Conservation (phyloP, 768 basidiomycete species). For the Termitomyces sp. region DNA sequence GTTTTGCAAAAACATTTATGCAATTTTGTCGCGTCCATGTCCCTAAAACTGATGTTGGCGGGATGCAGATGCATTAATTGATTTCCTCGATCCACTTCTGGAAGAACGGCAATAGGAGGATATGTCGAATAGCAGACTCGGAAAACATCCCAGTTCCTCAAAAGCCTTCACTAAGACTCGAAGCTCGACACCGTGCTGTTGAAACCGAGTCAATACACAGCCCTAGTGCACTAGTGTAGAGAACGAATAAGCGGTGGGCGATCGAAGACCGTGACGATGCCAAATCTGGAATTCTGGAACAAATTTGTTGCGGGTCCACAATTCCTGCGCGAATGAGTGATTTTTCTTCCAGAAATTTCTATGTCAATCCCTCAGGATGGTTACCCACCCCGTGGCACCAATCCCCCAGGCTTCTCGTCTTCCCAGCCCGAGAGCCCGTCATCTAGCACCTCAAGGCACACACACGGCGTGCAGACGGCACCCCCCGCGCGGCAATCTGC, state of each 20-base stretch:
- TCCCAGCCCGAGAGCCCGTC: background rate
- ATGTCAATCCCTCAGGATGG: background rate
- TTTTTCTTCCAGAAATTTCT: no score
- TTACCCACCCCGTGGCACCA: background rate
- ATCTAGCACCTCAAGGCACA: background rate
- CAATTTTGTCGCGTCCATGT: no score
- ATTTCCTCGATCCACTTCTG: background rate
- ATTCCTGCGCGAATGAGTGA: background rate
- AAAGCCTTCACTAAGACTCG: no score
- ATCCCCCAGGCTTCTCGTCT: background rate
- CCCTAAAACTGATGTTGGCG: no score
- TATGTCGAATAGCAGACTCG: background rate
- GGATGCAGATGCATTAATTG: background rate
- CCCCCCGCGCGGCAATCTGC: background rate
- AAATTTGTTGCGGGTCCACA: background rate
- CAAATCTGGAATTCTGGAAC: background rate
- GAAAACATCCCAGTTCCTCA: background rate
- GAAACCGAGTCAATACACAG: no score
- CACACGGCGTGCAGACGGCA: background rate
- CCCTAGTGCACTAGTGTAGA: no score
- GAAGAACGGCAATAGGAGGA: no score
- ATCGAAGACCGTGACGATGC: background rate
- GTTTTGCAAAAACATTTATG: no score
- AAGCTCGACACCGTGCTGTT: no score
- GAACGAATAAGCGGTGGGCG: no score